phyloP scores from a whole-genome alignment of 2,329 filamentous ascomycete genomes.

The Fusarium lyarnte region DNA sequence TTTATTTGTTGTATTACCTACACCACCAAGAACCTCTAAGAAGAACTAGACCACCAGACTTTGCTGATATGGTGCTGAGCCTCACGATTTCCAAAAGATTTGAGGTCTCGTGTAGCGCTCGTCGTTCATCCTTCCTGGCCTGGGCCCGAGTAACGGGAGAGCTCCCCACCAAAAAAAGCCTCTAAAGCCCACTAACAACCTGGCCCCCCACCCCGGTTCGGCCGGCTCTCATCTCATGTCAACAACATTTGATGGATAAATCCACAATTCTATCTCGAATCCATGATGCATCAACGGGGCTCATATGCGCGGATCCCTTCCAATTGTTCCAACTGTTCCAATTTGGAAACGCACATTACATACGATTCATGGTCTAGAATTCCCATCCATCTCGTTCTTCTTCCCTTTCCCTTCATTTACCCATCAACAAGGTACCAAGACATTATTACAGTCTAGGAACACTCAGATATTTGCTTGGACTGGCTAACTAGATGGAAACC shows the following conservation, averaged over 20 bases:
- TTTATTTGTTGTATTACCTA: neutral
- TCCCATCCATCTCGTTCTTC: neutral
- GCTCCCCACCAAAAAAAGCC: constrained; percentile 8
- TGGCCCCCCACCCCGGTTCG: constrained; percentile 8
- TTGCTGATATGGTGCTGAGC: neutral
- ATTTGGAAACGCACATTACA: constrained; percentile 2
- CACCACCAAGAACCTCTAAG: neutral
- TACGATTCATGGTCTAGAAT: constrained; percentile 5
- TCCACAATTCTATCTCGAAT: constrained; percentile 22
- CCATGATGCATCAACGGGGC: constrained; percentile 16
- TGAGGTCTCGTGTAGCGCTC: neutral
- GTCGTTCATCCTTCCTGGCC: neutral
- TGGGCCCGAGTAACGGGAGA: constrained; percentile 10
- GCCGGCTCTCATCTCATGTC: constrained; percentile 5
- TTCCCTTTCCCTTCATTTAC: neutral
- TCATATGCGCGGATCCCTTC: constrained; percentile 23
- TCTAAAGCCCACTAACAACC: neutral
- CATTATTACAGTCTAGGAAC: neutral
- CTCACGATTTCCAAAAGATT: neutral
- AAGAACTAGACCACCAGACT: neutral
- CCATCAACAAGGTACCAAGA: neutral
- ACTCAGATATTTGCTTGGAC: neutral
- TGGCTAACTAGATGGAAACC: constrained; percentile 2
- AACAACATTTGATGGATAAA: neutral
- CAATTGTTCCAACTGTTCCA: constrained; percentile 14